Base-by-base conservation (phyloP, 345 rosid genomes). In the Turnera subulata region DNA sequence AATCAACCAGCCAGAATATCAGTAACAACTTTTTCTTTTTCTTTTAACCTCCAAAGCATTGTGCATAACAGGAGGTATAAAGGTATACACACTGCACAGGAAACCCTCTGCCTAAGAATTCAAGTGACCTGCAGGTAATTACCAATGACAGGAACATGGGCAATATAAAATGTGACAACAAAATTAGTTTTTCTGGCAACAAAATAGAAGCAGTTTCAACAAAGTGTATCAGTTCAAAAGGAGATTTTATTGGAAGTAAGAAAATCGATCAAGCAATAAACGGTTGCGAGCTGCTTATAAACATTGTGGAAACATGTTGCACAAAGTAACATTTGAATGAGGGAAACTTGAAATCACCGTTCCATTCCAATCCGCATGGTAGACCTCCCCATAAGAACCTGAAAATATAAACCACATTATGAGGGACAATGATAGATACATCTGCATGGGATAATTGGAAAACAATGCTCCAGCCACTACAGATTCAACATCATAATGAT, bases 311-410 rank as follows among this genome's bases (percentile, higher is more conserved):
- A 24, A 53, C 53, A 37, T 21, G 35, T 26, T 24, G 26, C 37
- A 11, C 25, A 50, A 26, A 14, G n/a, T 11, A 62, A 53, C 29
- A 39, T 16, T 46, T 45, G 62, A 33, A 55, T 37, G 44, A 18
- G 47, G 56, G 55, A 35, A 38, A 61, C 6, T 42, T 26, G 64
- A 75, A 75, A 95, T 77, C 73, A 94, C 99, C 81, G 86, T 94
- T 84, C 95, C 95, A 75, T 90, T 81, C 96, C 96, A 88, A 61
- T 94, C 99, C 66, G 99, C 99, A 70, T 70, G 82, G 70, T 88
- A 94, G 69, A 94, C 99, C 82, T 94, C 99, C 55, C 99, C 99
- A 71, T 94, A 94, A 50, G 99, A 94, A 56, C 99, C 99, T 94
- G 68, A 26, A 29, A 29, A 29, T 29, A 29, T 29, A 3, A 29